Evolutionary conservation across 192 early-diverging fungal genomes (phyloP).

Genomic region (Chytriomyces sp.): DNA sequence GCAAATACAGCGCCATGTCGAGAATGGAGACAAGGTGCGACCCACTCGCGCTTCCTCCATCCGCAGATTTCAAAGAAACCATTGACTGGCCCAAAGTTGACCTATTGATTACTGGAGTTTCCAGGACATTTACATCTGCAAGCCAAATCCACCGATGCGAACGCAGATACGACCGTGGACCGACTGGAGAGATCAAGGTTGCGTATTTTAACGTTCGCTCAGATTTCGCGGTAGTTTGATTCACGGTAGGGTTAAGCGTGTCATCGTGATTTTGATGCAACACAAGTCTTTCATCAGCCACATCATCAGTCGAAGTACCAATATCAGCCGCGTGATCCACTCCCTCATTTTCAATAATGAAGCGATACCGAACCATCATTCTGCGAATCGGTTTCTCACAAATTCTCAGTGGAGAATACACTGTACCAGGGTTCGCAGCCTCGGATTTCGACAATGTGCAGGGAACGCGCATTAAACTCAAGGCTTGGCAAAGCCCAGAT

Average conservation of each 20-base stretch:
- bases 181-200: slow-evolving; percentile 31
- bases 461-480: slow-evolving; percentile 4
- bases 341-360: slow-evolving; percentile 19
- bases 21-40: slow-evolving; percentile 30
- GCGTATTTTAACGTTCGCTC: slow-evolving; percentile 13
- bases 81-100: neutral
- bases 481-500: slow-evolving; percentile 28
- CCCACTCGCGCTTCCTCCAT: slow-evolving; percentile 1
- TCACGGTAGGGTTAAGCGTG: neutral
- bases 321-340: no score
- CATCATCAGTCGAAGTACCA: no score
- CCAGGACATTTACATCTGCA: slow-evolving; percentile 38
- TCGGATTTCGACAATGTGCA: slow-evolving; percentile 22
- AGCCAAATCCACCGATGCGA: slow-evolving; percentile 59
- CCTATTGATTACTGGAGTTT: neutral
- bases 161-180: slow-evolving; percentile 46
- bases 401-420: slow-evolving; percentile 49
- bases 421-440: slow-evolving; percentile 6
- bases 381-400: slow-evolving; percentile 47
- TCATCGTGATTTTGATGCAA: no score
- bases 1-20: slow-evolving; percentile 44
- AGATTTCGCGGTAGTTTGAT: slow-evolving; percentile 4
- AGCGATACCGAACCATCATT: slow-evolving; percentile 43
- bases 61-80: neutral
- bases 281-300: no score